Evolutionary conservation across 768 basidiomycete genomes (phyloP).

Genomic region (Sistotremastrum suecicum): DNA sequence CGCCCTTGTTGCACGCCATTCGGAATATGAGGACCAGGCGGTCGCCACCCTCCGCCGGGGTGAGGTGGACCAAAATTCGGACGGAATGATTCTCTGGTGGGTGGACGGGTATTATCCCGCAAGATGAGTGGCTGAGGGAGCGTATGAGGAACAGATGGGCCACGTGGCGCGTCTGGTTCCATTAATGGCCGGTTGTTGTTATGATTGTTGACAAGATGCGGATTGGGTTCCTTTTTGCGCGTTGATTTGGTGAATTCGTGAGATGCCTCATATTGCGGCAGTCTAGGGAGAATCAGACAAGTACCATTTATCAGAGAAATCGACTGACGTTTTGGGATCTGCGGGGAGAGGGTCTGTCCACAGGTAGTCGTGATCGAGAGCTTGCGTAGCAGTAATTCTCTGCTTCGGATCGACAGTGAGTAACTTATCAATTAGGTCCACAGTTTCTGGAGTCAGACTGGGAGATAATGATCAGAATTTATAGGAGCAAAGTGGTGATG

Average conservation of each 20-base stretch:
- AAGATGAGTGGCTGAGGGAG: no score
- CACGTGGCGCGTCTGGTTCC: no score
- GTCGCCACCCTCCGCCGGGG: no score
- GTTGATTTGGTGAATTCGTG: slow-evolving; percentile 58
- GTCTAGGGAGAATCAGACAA: slow-evolving; percentile 22
- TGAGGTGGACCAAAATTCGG: no score
- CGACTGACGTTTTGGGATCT: slow-evolving; percentile 60
- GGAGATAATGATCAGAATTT: slow-evolving; percentile 3
- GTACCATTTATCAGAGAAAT: background rate
- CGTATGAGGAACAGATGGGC: no score
- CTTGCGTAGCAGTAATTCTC: slow-evolving; percentile 72
- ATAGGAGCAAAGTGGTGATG: background rate
- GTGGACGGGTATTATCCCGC: no score
- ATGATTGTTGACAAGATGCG: no score
- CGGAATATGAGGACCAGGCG: no score
- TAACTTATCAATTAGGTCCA: slow-evolving; percentile 71
- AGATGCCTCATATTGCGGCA: slow-evolving; percentile 68
- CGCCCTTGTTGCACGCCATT: no score
- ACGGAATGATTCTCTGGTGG: no score
- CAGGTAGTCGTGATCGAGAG: slow-evolving; percentile 88
- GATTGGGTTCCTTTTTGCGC: no score
- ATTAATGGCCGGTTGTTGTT: no score
- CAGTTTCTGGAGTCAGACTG: slow-evolving; percentile 61
- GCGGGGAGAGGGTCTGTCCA: slow-evolving; percentile 84
- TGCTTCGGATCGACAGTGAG: slow-evolving; percentile 72